These are phyloP conservation scores for Dalbergia oliveri DNA, from an alignment of 306 rosid species.

Conservation along the genomic window DNA sequence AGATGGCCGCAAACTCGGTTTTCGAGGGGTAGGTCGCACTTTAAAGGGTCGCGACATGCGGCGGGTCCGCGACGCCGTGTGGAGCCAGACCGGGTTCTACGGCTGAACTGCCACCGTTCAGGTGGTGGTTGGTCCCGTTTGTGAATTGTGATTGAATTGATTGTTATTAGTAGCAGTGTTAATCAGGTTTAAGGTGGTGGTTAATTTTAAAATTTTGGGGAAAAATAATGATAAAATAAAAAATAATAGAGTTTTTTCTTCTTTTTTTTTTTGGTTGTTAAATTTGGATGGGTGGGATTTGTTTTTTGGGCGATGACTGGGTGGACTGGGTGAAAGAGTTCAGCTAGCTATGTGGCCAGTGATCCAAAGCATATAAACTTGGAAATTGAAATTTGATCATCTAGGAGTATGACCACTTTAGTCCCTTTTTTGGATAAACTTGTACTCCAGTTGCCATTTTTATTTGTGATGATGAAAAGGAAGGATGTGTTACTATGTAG, in stretches of 20 bases:
- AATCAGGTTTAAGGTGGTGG: slow-evolving; percentile 5
- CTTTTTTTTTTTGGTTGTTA: neutral
- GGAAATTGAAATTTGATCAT: slow-evolving; percentile 32
- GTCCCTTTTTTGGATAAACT: neutral
- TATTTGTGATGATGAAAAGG: neutral
- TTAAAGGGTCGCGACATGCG: slow-evolving; percentile 92
- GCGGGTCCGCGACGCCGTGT: slow-evolving; percentile 92
- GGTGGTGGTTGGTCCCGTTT: neutral
- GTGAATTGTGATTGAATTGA: neutral
- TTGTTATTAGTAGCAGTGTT: neutral
- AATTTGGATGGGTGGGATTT: slow-evolving; percentile 31
- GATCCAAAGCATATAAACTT: slow-evolving; percentile 46
- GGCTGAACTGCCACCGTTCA: slow-evolving; percentile 52
- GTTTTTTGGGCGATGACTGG: slow-evolving; percentile 51
- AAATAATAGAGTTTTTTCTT: slow-evolving; percentile 4
- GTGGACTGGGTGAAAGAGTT: slow-evolving; percentile 41
- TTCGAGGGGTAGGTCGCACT: slow-evolving; percentile 96
- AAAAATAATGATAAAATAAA: neutral
- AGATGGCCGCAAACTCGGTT: slow-evolving; percentile 77
- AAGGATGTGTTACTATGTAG: neutral
- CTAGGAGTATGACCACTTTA: neutral
- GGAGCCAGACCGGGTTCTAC: slow-evolving; percentile 96
- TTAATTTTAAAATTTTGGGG: slow-evolving; percentile 16
- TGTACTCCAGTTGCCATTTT: slow-evolving; percentile 14
- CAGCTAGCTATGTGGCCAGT: slow-evolving; percentile 38